Conservation (phyloP, 495 filamentous ascomycete species). For the Astrothelium macrocarpum region DNA sequence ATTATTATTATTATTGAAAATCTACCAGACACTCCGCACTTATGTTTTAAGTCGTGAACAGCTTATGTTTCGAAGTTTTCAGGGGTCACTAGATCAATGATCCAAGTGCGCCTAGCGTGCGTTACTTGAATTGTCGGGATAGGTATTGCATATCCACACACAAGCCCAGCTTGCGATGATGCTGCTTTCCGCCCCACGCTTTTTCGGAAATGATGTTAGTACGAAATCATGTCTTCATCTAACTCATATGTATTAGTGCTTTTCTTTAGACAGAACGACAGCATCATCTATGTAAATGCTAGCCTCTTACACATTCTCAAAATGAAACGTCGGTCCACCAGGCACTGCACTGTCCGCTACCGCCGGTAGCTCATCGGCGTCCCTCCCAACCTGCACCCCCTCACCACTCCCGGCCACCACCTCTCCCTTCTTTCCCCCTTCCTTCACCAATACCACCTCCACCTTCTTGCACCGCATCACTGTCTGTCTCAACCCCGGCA, state of each 20-base stretch:
- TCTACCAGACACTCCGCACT: too few relatives aligned
- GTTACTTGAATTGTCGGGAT: background rate
- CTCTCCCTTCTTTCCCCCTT: constrained; percentile 28
- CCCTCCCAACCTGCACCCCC: constrained; percentile 18
- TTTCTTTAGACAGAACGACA: too few relatives aligned
- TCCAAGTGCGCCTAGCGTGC: too few relatives aligned
- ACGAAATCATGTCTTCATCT: too few relatives aligned
- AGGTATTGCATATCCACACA: background rate
- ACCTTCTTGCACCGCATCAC: constrained; percentile 30
- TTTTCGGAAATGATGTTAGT: background rate
- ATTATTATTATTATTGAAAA: too few relatives aligned
- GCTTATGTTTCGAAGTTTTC: too few relatives aligned
- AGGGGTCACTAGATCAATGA: too few relatives aligned
- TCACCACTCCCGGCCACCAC: constrained; percentile 20
- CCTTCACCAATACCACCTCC: constrained; percentile 33
- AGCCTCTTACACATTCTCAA: constrained; percentile 29
- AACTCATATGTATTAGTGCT: too few relatives aligned
- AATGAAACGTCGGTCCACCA: constrained; percentile 27
- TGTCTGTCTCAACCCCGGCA: constrained; percentile 31
- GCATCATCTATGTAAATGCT: too few relatives aligned
- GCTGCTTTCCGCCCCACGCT: background rate
- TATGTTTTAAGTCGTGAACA: too few relatives aligned
- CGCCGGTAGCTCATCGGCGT: constrained; percentile 17
- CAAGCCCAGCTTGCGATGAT: background rate
- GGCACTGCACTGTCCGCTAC: constrained; percentile 26